Base-by-base conservation (phyloP, 768 basidiomycete species). In the Chlorophyllum brunneum region DNA sequence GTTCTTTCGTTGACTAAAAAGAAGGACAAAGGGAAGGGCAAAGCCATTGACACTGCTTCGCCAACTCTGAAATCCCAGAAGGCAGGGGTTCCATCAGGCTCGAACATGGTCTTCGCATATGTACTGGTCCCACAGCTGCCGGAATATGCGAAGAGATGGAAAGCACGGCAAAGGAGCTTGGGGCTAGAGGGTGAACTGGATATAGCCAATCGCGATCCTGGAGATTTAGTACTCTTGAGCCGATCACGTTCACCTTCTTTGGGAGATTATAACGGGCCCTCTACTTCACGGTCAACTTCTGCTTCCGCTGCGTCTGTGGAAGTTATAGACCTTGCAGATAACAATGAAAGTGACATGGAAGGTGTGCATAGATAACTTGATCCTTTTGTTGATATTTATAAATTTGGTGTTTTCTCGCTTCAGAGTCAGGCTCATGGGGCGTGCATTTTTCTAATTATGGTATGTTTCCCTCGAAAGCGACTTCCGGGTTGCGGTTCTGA, bases 301-400 rank as follows among this genome's bases (percentile, higher is more conserved):
- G 13, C 7, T 2, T 22, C 43, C 6, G 36, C 26, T 15, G 15
- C 34, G 6, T 22, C 43, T 23, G 23, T 38, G 8, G 33, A 52
- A 23, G 7, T 13, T n/a, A 5, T 52, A 22, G 27, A 44, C 22
- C n/a, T 36, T 16, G 42, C 26, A 5, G 51, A 45, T 29, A 36
- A 53, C 10, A 43, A 23, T 10, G 43, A 39, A 34, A 39, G 51
- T 9, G 43, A 31, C 18, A 45, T 10, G 43, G 51, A 53, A 53
- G 51, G 51, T 53, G 51, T 53, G 51, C 51, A 39, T 53, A 53
- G 44, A 53, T 53, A 45, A 53, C n/a, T 38, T 53, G 24, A 47
- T 34, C 23, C 30, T 48, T 42, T 27, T 40, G 18, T 37, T 33
- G 26, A 38, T 24, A 18, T 44, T 53, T 45, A 52, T 52, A 18